Percentiles rank a stretch among this genome's conserved stretches.
These are phyloP conservation scores for Silene latifolia DNA, from an alignment of 148 eudicot genomes.

Conservation along the genomic window DNA sequence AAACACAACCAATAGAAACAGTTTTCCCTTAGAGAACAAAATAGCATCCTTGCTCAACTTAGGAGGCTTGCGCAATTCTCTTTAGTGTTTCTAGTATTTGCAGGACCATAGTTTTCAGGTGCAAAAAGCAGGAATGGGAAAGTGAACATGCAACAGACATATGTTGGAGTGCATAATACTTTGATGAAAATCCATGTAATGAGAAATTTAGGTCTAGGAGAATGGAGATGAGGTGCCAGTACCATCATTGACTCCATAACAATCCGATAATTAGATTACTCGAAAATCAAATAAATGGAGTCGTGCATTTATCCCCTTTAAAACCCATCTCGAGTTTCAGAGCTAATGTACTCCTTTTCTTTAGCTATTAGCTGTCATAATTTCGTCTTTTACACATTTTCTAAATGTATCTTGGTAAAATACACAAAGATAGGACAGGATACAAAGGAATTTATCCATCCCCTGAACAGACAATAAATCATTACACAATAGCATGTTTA, in stretches of 20 bases:
- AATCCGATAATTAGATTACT: neutral
- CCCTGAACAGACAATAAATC: neutral
- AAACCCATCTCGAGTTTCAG: neutral
- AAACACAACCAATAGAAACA: too few species aligned
- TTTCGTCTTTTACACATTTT: conserved; percentile 4
- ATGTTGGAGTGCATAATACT: too few species aligned
- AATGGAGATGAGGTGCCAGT: too few species aligned
- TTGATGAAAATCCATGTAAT: too few species aligned
- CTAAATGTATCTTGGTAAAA: neutral
- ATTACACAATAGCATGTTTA: neutral
- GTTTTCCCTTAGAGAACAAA: too few species aligned
- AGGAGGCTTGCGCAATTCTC: too few species aligned
- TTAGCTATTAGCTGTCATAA: neutral
- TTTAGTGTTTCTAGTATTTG: too few species aligned
- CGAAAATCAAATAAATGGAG: neutral
- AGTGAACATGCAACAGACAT: too few species aligned
- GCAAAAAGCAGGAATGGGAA: too few species aligned
- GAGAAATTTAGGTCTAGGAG: too few species aligned
- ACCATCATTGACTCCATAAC: neutral
- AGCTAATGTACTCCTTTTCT: neutral
- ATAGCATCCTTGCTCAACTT: too few species aligned
- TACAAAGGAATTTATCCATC: neutral
- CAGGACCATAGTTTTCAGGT: too few species aligned
- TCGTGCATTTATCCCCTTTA: neutral
- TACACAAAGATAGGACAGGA: neutral